Evolutionary conservation across 495 filamentous ascomycete species (phyloP), one percentile per base, ranked within the genome.

Genomic region (Cercophora newfieldiana): DNA sequence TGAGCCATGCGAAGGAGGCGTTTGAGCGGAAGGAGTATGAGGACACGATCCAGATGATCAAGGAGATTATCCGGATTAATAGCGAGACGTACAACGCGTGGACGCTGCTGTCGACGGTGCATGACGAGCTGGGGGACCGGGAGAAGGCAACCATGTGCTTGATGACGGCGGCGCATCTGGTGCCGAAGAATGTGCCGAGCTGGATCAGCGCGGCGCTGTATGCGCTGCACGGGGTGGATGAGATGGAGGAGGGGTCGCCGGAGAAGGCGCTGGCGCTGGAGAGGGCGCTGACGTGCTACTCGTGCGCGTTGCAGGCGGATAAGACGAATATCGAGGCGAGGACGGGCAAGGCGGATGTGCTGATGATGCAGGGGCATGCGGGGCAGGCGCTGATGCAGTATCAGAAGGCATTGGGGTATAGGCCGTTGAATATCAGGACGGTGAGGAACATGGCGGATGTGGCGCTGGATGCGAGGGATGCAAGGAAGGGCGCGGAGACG

Each of bases 71-170:
- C 59, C 85, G 90, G 63, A 83, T 89, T 69, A 96, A 97, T 72
- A 90, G 91, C 16, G 93, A 96, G 73, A 91, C 93, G 62, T 90
- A 90, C 66, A 82, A 86, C 22, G 90, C 93, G 28, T 93, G 94
- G 84, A 87, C 85, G 21, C 75, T 94, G 29, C 74, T 95, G 12
- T 89, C 91, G 0, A 86, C 92, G 30, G 87, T 94, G 55, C 87
- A 90, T 70, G 74, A 87, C 47, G 86, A 89, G 62, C 82, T 88
- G 67, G 90, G 89, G 3, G 82, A 92, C 51, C 81, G 84, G 48
- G 83, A 89, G 63, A 87, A 90, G 60, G 86, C 90, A 12, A 72
- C 93, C 31, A 83, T 82, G 22, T 90, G 89, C 64, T 76, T 90
- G 30, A 86, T 90, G 65, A 86, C 83, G 54, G 91, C 91, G 54